Evolutionary conservation across 2,329 filamentous ascomycete species (phyloP).

Genomic region (Cordyceps sp.): DNA sequence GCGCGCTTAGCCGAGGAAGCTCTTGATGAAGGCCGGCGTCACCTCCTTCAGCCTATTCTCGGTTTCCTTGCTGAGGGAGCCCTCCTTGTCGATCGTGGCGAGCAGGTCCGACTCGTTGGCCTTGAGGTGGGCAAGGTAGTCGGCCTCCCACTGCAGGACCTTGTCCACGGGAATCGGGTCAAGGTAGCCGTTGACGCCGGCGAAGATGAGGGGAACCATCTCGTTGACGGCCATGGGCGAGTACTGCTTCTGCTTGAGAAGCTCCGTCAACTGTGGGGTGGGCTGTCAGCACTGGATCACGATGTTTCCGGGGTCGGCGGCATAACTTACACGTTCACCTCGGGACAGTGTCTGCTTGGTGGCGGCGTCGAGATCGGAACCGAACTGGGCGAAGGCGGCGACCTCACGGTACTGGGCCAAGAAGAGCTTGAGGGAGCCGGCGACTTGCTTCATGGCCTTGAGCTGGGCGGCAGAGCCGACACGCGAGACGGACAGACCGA

Average conservation of each 20-base stretch:
- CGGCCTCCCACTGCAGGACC: conserved; percentile 85
- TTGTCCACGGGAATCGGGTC: conserved; percentile 79
- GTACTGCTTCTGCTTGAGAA: conserved; percentile 99
- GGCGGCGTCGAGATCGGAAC: conserved; percentile 95
- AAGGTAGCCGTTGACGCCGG: conserved; percentile 95
- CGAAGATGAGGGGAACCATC: conserved; percentile 99
- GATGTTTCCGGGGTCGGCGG: conserved; percentile 3
- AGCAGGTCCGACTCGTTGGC: conserved; percentile 76
- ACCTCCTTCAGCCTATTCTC: conserved; percentile 70
- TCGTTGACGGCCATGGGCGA: conserved; percentile 96
- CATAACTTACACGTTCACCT: conserved; percentile 77
- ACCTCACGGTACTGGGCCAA: conserved; percentile 99
- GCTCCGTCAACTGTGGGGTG: conserved; percentile 57
- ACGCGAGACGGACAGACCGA: conserved; percentile 99
- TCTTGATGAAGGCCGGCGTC: conserved; percentile 76
- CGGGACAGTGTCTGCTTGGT: conserved; percentile 97
- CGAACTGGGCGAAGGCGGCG: conserved; percentile 98
- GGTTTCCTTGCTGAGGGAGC: conserved; percentile 84
- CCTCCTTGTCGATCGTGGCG: conserved; percentile 85
- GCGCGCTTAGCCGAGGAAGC: conserved; percentile 49
- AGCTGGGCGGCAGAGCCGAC: conserved; percentile 98
- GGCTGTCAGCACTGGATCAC: conserved; percentile 5
- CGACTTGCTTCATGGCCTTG: conserved; percentile 99
- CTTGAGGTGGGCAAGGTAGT: conserved; percentile 86
- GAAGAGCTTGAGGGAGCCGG: conserved; percentile 99